A percentile compares a stretch with the other conserved stretches of the same genome.
phyloP scores from a whole-genome alignment of 192 early-diverging fungal genomes.

The Podila epicladia region DNA sequence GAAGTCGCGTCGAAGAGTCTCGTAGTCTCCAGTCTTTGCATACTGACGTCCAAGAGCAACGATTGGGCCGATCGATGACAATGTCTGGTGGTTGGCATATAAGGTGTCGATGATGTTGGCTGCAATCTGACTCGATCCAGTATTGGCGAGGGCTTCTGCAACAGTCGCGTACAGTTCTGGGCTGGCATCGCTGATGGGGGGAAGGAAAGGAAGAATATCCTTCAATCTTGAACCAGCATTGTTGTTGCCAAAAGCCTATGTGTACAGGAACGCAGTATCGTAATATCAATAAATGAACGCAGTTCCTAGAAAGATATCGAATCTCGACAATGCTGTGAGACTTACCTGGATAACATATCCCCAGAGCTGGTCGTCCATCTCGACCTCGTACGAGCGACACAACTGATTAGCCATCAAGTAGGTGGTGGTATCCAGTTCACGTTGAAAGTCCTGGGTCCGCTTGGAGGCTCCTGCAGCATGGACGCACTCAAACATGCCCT shows the following conservation, averaged over 20 bases:
- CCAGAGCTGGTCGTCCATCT: constrained; percentile 41
- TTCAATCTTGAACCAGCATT: constrained; percentile 9
- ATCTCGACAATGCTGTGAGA: no score
- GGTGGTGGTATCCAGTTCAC: constrained; percentile 15
- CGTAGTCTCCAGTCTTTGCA: constrained; percentile 40
- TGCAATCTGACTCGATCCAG: constrained; percentile 13
- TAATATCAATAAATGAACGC: neutral
- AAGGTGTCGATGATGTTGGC: constrained; percentile 17
- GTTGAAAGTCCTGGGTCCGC: neutral
- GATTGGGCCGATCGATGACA: constrained; percentile 25
- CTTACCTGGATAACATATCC: constrained; percentile 28
- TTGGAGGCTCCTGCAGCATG: neutral
- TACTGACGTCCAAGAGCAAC: constrained; percentile 27
- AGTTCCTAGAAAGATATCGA: no score
- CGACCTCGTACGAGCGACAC: constrained; percentile 5
- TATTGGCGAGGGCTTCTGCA: constrained; percentile 30
- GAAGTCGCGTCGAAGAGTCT: constrained; percentile 12
- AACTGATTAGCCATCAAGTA: constrained; percentile 46
- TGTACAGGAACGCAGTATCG: neutral
- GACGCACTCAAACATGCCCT: constrained; percentile 38
- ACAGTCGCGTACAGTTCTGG: constrained; percentile 12
- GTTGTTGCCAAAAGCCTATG: constrained; percentile 30
- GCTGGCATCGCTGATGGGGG: neutral
- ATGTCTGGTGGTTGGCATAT: neutral
- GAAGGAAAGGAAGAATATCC: constrained; percentile 14